Conservation (phyloP, 306 rosid genomes). For the Sicyos baderoa region DNA sequence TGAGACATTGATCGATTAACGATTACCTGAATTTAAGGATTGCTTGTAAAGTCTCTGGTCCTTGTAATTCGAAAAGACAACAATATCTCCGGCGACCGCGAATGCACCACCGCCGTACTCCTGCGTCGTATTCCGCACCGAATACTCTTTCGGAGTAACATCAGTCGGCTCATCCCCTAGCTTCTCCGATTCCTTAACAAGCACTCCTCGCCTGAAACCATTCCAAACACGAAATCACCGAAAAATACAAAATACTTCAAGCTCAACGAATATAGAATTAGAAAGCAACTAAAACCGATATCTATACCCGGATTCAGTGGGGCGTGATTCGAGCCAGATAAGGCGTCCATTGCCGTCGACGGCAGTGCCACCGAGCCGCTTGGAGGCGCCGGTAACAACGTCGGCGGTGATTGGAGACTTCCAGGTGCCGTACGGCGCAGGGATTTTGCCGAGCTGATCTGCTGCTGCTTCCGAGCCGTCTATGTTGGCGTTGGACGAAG, state of each 20-base stretch:
- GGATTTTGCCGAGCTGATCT: constrained; percentile 25
- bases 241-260: too few species aligned
- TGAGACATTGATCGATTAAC: too few species aligned
- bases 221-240: neutral
- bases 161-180: constrained; percentile 53
- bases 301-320: constrained; percentile 63
- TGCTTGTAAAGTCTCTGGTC: constrained; percentile 88
- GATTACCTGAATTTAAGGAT: constrained; percentile 27
- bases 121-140: constrained; percentile 81
- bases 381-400: constrained; percentile 75
- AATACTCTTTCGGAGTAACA: constrained; percentile 73
- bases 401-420: constrained; percentile 81
- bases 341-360: constrained; percentile 58
- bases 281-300: neutral
- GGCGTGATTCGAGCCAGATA: constrained; percentile 87
- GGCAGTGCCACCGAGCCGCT: constrained; percentile 71
- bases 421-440: constrained; percentile 88
- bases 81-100: constrained; percentile 49
- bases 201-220: constrained; percentile 63
- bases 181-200: constrained; percentile 60
- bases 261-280: neutral
- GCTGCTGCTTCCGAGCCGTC: constrained; percentile 11
- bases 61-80: constrained; percentile 69
- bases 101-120: constrained; percentile 95
- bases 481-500: constrained; percentile 8